phyloP scores from a whole-genome alignment of 805 yeast species.

The Candida patagonica region DNA sequence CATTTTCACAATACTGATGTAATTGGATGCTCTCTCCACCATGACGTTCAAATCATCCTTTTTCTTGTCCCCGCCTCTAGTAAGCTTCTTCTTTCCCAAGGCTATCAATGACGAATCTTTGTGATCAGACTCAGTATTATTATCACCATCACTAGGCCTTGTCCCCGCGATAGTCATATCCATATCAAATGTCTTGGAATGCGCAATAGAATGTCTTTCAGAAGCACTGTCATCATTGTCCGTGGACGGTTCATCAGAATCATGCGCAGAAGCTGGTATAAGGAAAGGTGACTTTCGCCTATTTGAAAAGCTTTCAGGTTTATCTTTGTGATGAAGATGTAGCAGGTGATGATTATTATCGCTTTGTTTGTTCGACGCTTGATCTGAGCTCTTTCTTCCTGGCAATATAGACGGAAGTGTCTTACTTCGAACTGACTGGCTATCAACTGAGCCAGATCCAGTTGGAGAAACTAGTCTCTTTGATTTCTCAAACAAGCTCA shows the following conservation, averaged over 20 bases:
- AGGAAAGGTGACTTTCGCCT: not conserved
- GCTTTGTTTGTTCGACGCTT: too few relatives aligned
- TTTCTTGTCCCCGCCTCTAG: conserved; percentile 1
- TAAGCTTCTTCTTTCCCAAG: not conserved
- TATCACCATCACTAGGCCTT: not conserved
- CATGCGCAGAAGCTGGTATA: not conserved
- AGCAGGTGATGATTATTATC: too few relatives aligned
- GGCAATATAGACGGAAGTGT: not conserved
- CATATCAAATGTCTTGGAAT: not conserved
- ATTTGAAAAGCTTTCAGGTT: not conserved
- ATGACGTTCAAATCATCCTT: conserved; percentile 44
- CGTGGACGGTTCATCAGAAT: not conserved
- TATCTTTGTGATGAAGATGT: not conserved
- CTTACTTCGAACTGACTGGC: not conserved
- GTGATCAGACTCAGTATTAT: conserved; percentile 2
- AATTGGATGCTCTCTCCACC: conserved; percentile 67
- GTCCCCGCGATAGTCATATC: not conserved
- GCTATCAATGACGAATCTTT: conserved; percentile 1
- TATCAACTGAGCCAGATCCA: not conserved
- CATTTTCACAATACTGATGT: conserved; percentile 56
- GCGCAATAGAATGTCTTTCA: not conserved
- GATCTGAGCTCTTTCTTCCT: not conserved
- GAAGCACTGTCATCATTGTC: conserved; percentile 6
- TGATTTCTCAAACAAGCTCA: not conserved
- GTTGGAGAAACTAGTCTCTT: not conserved